Base-by-base conservation (phyloP, 768 basidiomycete species). In the Trametes maxima region DNA sequence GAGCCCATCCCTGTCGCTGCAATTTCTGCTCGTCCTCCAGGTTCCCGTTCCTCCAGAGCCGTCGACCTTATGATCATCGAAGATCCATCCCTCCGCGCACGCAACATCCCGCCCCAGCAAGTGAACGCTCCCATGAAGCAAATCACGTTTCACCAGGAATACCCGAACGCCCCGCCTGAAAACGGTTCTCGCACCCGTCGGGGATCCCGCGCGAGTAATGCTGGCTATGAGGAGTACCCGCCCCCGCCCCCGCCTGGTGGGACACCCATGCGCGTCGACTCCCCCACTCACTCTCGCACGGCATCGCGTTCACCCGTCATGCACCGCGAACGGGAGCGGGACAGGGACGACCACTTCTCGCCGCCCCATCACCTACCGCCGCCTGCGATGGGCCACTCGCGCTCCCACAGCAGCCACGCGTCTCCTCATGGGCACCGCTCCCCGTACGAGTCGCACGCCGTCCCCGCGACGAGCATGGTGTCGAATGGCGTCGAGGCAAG, bases 1-100 rank as follows among this genome's bases (percentile, higher is more conserved):
- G 54, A 50, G 42, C 60, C 54, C 7, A 52, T 35, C 5, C 51
- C 51, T 14, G 60, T 44, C 35, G 39, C 50, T 17, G 35, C 39
- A 2, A 12, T 56, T 3, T 24, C 62, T 12, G 47, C 35, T 24
- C 22, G 52, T 42, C 21, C 44, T 16, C 3, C 52, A 36, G 47
- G 43, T 40, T 46, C 57, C 25, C 42, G 57, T 17, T 55, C 43
- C 33, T 42, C 36, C 43, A 48, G 25, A 53, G 48, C 40, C 53
- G 64, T 50, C 13, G 71, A 72, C 61, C 63, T 72, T 44, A 69
- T 68, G 55, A 72, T 72, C 61, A 72, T 72, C 55, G 68, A 70
- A 17, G 70, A 69, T 43, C 62, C 67, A 10, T 47, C 59, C 14
- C 19, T 58, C 12, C 63, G 62, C n/a, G 36, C 50, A 5, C 63